Evolutionary conservation across 2,329 filamentous ascomycete species (phyloP).

Genomic region (Pseudogymnoascus destructans): DNA sequence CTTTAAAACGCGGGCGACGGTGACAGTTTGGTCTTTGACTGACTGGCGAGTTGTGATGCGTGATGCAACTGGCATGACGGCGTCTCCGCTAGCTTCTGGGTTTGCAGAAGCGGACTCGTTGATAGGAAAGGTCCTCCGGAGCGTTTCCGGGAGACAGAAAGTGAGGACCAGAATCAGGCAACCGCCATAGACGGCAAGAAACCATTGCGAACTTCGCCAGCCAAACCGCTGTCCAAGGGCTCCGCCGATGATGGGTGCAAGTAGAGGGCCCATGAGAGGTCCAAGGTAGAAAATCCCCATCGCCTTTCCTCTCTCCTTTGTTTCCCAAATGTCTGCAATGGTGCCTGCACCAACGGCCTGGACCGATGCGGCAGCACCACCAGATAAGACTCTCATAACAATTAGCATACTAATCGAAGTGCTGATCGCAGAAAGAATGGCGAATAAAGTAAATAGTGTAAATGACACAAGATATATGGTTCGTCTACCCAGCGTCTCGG

Average conservation of each 20-base stretch:
- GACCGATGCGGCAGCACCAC: slow-evolving; percentile 66
- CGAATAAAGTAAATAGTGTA: slow-evolving; percentile 57
- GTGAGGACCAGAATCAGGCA: slow-evolving; percentile 41
- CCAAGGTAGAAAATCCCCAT: slow-evolving; percentile 79
- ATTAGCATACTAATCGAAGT: slow-evolving; percentile 63
- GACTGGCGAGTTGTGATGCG: slow-evolving; percentile 51
- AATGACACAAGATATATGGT: slow-evolving; percentile 72
- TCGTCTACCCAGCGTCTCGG: slow-evolving; percentile 57
- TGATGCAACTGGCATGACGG: slow-evolving; percentile 22
- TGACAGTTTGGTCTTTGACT: slow-evolving; percentile 41
- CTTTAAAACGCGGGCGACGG: slow-evolving; percentile 40
- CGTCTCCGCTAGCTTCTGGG: slow-evolving; percentile 12
- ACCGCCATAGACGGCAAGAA: slow-evolving; percentile 57
- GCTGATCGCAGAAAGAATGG: slow-evolving; percentile 54
- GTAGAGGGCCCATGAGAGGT: slow-evolving; percentile 58
- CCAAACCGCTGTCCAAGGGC: slow-evolving; percentile 53
- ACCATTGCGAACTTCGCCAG: slow-evolving; percentile 71
- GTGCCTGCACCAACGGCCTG: slow-evolving; percentile 76
- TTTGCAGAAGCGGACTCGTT: neutral
- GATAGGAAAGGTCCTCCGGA: slow-evolving; percentile 22
- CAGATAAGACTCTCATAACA: slow-evolving; percentile 58
- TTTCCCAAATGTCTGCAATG: slow-evolving; percentile 69
- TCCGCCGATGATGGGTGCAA: slow-evolving; percentile 67
- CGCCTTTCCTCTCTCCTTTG: slow-evolving; percentile 57
- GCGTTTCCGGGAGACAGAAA: slow-evolving; percentile 53